These are phyloP conservation scores for Allomyces javanicus DNA, from an alignment of 192 early-diverging fungal species.

Conservation along the genomic window DNA sequence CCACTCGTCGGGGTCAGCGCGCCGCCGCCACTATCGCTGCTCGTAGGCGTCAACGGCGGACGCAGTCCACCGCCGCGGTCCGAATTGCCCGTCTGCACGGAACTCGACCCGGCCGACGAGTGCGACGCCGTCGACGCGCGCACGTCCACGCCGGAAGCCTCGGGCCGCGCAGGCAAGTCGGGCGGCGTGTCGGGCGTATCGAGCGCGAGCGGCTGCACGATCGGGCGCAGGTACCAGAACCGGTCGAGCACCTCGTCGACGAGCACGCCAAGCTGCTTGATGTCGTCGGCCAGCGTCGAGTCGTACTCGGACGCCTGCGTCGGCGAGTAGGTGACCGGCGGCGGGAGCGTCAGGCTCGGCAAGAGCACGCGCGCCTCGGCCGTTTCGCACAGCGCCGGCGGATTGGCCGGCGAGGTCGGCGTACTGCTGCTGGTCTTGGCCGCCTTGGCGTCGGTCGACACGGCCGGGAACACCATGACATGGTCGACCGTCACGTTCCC, in stretches of 20 bases:
- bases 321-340: neutral
- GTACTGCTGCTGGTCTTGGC: too few species aligned
- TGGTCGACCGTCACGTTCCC: neutral
- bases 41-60: neutral
- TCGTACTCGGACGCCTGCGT: neutral
- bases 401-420: too few species aligned
- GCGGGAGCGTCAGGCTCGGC: neutral
- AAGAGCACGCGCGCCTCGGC: neutral
- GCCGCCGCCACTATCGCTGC: neutral
- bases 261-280: neutral
- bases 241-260: neutral
- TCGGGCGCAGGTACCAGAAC: neutral
- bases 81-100: neutral
- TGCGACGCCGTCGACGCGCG: neutral
- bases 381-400: neutral
- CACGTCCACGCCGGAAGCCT: neutral
- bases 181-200: neutral
- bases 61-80: too few species aligned
- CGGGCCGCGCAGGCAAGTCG: neutral
- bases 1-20: neutral
- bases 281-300: neutral
- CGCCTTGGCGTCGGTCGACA: too few species aligned
- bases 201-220: neutral
- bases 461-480: neutral
- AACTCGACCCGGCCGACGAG: neutral